phyloP scores from a whole-genome alignment of 345 rosid genomes.

The Zanthoxylum bungeanum region DNA sequence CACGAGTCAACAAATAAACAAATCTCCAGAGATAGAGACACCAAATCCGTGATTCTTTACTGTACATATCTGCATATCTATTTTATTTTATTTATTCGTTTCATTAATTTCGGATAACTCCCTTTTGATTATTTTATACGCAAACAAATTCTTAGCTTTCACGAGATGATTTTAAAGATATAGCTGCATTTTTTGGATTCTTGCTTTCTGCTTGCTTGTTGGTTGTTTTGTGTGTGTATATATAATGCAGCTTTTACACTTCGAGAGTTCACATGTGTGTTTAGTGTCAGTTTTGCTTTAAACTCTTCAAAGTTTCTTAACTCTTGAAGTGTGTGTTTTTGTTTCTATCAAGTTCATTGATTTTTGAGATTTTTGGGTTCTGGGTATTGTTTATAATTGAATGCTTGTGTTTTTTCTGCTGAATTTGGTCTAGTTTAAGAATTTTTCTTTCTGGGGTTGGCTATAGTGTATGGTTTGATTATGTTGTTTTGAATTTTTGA shows the following conservation, averaged over 20 bases:
- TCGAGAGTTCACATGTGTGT: constrained; percentile 25
- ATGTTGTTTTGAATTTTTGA: no score
- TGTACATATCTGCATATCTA: background rate
- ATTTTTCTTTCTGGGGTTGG: no score
- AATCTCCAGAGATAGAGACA: constrained; percentile 25
- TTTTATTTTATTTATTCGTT: background rate
- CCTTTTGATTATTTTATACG: background rate
- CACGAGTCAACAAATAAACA: background rate
- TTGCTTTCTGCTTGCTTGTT: background rate
- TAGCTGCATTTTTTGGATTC: background rate
- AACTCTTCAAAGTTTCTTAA: constrained; percentile 19
- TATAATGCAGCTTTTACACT: constrained; percentile 8
- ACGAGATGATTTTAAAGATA: constrained; percentile 16
- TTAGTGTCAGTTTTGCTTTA: background rate
- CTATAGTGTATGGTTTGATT: no score
- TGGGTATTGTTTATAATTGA: constrained; percentile 6
- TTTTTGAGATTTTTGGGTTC: constrained; percentile 3
- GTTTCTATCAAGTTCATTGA: constrained; percentile 6
- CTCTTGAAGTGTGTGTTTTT: constrained; percentile 16
- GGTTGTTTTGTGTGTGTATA: constrained; percentile 14
- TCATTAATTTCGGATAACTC: background rate
- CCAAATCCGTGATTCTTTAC: constrained; percentile 43
- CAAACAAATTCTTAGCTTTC: constrained; percentile 29
- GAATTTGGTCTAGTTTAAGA: background rate
- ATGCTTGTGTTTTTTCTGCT: background rate